These are phyloP conservation scores for Talaromyces stipitatus DNA, from an alignment of 495 filamentous ascomycete species.

Conservation along the genomic window DNA sequence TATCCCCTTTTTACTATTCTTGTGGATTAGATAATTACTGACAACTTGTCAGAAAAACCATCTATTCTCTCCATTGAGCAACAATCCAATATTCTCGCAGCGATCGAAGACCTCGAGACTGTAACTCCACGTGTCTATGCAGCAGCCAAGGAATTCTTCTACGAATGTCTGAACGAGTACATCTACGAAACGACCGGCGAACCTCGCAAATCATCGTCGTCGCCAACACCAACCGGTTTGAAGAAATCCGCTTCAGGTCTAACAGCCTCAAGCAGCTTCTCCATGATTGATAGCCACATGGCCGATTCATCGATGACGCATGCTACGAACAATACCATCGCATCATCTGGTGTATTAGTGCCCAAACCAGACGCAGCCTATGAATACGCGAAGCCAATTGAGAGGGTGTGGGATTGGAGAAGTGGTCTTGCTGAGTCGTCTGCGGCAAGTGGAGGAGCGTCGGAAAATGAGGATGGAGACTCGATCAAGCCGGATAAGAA, in stretches of 20 bases:
- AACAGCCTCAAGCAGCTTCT: constrained; percentile 47
- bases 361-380: constrained; percentile 24
- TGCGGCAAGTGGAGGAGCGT: constrained; percentile 38
- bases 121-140: constrained; percentile 61
- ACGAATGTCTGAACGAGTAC: constrained; percentile 36
- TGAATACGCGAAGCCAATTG: constrained; percentile 16
- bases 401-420: constrained; percentile 85
- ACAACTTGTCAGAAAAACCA: constrained; percentile 22
- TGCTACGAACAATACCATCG: not conserved
- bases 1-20: not conserved
- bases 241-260: constrained; percentile 57
- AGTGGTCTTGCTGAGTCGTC: constrained; percentile 46
- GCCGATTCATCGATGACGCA: constrained; percentile 30
- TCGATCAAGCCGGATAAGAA: constrained; percentile 1
- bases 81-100: constrained; percentile 67
- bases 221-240: constrained; percentile 22
- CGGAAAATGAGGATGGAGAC: not conserved
- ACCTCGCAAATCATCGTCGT: not conserved
- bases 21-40: constrained; percentile 3
- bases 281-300: constrained; percentile 66
- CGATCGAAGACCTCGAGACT: constrained; percentile 75
- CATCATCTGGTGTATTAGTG: constrained; percentile 47
- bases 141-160: constrained; percentile 64
- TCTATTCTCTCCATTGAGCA: constrained; percentile 46
- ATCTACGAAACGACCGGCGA: constrained; percentile 20